phyloP scores from a whole-genome alignment of 345 rosid species.

The Citrus reticulata region DNA sequence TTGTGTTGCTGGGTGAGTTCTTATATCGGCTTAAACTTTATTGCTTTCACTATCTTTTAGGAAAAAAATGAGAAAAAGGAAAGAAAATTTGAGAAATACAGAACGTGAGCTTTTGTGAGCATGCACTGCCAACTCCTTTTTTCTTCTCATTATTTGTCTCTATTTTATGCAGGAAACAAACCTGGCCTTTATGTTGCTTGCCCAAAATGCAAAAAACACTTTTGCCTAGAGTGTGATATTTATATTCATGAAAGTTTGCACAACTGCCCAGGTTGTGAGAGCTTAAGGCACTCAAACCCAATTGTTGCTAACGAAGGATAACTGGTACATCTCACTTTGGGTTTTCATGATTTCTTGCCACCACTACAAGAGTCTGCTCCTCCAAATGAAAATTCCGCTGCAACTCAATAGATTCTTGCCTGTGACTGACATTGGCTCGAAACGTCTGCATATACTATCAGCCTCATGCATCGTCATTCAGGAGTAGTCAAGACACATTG shows the following conservation, averaged over 20 bases:
- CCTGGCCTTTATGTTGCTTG: conserved; percentile 50
- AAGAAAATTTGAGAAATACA: neutral
- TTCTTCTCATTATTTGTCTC: neutral
- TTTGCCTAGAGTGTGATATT: conserved; percentile 93
- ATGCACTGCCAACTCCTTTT: neutral
- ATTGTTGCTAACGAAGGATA: conserved; percentile 4
- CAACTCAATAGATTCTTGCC: neutral
- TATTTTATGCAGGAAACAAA: conserved; percentile 52
- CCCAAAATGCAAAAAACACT: conserved; percentile 63
- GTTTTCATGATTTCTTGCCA: neutral
- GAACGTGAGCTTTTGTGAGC: neutral
- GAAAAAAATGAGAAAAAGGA: neutral
- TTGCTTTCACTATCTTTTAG: neutral
- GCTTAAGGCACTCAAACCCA: conserved; percentile 39
- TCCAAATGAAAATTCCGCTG: no score
- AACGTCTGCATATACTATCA: neutral
- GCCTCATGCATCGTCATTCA: neutral
- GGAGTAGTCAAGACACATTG: neutral
- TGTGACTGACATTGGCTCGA: neutral
- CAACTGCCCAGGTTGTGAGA: conserved; percentile 94
- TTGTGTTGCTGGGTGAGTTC: neutral
- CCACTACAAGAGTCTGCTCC: neutral
- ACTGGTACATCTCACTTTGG: neutral
- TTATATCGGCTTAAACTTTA: neutral
- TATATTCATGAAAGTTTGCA: conserved; percentile 93